Evolutionary conservation across 345 rosid genomes (phyloP).

Genomic region (Heritiera littoralis): DNA sequence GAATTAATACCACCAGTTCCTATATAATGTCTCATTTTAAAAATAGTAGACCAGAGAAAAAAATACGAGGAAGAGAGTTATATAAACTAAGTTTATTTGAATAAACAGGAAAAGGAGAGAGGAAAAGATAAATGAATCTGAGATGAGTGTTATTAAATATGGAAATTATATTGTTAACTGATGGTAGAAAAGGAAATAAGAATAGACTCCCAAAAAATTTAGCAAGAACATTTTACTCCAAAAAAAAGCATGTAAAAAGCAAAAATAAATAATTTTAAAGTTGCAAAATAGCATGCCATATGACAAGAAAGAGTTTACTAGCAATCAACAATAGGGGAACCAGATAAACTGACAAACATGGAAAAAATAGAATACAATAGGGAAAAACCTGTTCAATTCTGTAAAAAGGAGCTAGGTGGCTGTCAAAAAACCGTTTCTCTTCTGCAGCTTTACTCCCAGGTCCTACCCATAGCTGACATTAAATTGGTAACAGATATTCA

Average conservation of each 20-base stretch:
- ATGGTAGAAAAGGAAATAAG: neutral
- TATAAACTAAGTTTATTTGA: too few relatives aligned
- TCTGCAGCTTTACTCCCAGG: slow-evolving; percentile 92
- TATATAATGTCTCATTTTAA: too few relatives aligned
- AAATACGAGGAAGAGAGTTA: too few relatives aligned
- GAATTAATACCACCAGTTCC: too few relatives aligned
- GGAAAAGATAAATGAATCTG: too few relatives aligned
- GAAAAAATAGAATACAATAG: neutral
- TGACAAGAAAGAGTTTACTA: neutral
- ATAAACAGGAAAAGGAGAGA: too few relatives aligned
- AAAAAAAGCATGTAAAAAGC: neutral
- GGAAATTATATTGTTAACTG: neutral
- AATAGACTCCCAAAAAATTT: neutral
- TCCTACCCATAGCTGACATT: slow-evolving; percentile 94
- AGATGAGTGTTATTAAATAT: neutral
- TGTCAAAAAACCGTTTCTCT: slow-evolving; percentile 89
- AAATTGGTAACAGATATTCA: slow-evolving; percentile 17
- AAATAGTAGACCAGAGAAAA: too few relatives aligned
- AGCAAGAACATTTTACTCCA: neutral
- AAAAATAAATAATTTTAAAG: neutral
- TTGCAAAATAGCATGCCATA: neutral
- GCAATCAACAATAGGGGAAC: neutral
- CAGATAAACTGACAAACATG: too few relatives aligned
- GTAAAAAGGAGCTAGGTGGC: slow-evolving; percentile 89
- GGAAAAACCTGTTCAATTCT: slow-evolving; percentile 89